Evolutionary conservation across 768 basidiomycete genomes (phyloP), one percentile per base, ranked within the genome.

Genomic region (Leccinum rimulosum): DNA sequence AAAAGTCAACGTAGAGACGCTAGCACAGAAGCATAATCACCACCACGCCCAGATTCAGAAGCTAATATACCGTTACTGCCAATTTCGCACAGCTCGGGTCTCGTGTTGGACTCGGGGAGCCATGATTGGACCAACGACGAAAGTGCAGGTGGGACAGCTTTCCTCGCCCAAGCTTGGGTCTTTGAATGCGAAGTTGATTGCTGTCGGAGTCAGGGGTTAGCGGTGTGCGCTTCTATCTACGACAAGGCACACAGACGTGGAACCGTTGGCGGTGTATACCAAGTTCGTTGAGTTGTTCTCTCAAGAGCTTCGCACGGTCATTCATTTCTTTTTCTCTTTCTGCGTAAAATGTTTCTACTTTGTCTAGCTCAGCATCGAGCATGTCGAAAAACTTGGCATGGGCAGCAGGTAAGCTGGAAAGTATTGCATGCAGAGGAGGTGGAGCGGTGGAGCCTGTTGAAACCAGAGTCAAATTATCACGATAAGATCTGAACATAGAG

Each of bases 331-430:
- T 79, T 73, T 86, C 94, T 28, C 86, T 80, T 27, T 84, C 84
- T 3, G 80, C 67, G 70, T 91, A 98, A 72, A 98, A 98, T 0
- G 76, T 73, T 59, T 93, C 91, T 4, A 97, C 85, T 70, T 95
- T 96, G 12, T 89, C 86, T 3, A 98, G 77, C 70, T 98, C 87
- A 0, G 68, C 67, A 65, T 95, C 88, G 4, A 97, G 79, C 25
- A 84, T 77, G 3, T 82, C 79, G 61, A 98, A 90, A 75, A 96
- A 98, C 7, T 75, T 77, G 22, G 73, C 66, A 67, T 95, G 89
- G 28, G 80, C 73, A 0, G 84, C 78, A 12, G 84, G 79, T 11
- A 95, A 76, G 11, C 79, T 70, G 3, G 80, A 74, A 9, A 89
- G 69, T 22, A 89, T 73, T 11, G 79, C 76, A 40, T 73, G 75